Percentiles rank a stretch among this genome's conserved stretches.
Conservation (phyloP, 495 filamentous ascomycete genomes). For the Podospora comata region DNA sequence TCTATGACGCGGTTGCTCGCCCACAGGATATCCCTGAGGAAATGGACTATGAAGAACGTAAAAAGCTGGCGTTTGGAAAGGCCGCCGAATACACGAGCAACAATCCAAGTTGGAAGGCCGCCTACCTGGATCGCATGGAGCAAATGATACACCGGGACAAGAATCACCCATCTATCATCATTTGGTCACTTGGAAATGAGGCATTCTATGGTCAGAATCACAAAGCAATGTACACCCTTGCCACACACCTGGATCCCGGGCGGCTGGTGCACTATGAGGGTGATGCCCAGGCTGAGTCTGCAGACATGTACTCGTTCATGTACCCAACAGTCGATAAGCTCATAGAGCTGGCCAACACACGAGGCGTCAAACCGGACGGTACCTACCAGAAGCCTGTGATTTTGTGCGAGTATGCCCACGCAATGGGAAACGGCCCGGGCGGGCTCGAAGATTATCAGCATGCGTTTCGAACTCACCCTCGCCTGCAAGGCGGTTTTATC, state of each 20-base stretch:
- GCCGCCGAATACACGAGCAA: constrained; percentile 59
- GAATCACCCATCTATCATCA: constrained; percentile 62
- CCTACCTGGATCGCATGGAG: constrained; percentile 62
- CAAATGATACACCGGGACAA: constrained; percentile 65
- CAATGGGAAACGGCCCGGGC: constrained; percentile 73
- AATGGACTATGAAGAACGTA: constrained; percentile 52
- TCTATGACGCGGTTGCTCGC: constrained; percentile 50
- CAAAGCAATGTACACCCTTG: constrained; percentile 60
- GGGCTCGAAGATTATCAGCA: constrained; percentile 63
- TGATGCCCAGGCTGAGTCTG: constrained; percentile 53
- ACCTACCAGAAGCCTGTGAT: constrained; percentile 55
- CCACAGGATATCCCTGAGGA: constrained; percentile 45
- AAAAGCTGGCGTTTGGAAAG: constrained; percentile 47
- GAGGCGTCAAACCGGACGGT: constrained; percentile 35
- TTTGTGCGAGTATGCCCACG: constrained; percentile 66
- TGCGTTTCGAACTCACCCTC: constrained; percentile 53
- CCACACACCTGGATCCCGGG: constrained; percentile 53
- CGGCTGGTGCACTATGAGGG: constrained; percentile 66
- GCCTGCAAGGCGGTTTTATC: constrained; percentile 66
- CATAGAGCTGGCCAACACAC: constrained; percentile 41
- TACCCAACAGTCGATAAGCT: constrained; percentile 56
- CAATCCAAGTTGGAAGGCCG: constrained; percentile 59
- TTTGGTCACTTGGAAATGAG: constrained; percentile 71
- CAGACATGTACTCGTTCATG: constrained; percentile 67
- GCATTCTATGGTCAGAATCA: constrained; percentile 65